Conservation (phyloP, 441 rosid genomes). For the Melastoma candidum region DNA sequence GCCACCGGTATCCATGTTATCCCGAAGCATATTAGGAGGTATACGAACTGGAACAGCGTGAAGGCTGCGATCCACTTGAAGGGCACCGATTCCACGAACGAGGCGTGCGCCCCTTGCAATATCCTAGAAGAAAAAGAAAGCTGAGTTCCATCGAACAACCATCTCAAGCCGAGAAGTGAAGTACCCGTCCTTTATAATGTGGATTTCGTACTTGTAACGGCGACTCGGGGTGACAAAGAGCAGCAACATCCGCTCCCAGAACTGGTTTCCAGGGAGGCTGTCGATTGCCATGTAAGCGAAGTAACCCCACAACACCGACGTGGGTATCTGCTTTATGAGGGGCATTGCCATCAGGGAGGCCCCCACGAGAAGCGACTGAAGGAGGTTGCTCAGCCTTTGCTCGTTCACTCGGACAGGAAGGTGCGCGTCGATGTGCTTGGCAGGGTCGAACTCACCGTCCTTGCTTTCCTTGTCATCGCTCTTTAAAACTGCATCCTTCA, state of each 20-base stretch:
- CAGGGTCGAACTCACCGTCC: slow-evolving; percentile 51
- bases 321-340: slow-evolving; percentile 6
- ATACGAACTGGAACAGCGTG: slow-evolving; percentile 26
- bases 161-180: too few species aligned
- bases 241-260: slow-evolving; percentile 10
- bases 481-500: slow-evolving; percentile 58
- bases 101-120: slow-evolving; percentile 26
- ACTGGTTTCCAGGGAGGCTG: slow-evolving; percentile 8
- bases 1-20: slow-evolving; percentile 22
- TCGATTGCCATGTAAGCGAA: slow-evolving; percentile 11
- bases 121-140: slow-evolving; percentile 19
- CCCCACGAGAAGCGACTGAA: slow-evolving; percentile 7
- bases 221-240: slow-evolving; percentile 6
- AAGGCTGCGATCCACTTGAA: slow-evolving; percentile 24
- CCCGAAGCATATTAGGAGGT: slow-evolving; percentile 12
- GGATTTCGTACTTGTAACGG: slow-evolving; percentile 3
- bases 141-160: too few species aligned
- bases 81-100: slow-evolving; percentile 30
- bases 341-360: slow-evolving; percentile 3
- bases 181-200: too few species aligned
- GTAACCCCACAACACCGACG: not conserved
- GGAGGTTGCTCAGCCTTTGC: slow-evolving; percentile 11
- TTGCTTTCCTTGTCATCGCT: slow-evolving; percentile 24
- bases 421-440: slow-evolving; percentile 24
- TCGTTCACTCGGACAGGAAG: slow-evolving; percentile 3